Evolutionary conservation across 1,139 yeast genomes (phyloP).

Genomic region (Casaregolazyma lundiana): DNA sequence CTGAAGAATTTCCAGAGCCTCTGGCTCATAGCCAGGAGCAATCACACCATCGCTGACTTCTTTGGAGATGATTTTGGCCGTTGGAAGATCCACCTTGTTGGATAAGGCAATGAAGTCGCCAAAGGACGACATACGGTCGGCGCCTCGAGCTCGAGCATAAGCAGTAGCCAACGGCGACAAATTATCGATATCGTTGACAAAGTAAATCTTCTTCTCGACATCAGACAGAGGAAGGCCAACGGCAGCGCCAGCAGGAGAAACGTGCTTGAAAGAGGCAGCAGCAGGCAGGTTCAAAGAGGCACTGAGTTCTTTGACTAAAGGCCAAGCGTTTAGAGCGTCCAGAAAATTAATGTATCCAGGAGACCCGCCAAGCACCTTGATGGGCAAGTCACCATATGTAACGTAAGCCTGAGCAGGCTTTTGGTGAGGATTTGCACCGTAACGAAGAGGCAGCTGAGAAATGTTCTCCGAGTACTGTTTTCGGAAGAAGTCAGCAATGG

Average conservation of each 20-base stretch:
- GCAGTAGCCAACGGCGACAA: slow-evolving; percentile 96
- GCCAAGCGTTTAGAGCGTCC: slow-evolving; percentile 98
- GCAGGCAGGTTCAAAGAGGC: slow-evolving; percentile 95
- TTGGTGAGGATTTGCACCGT: slow-evolving; percentile 99
- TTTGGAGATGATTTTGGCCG: slow-evolving; percentile 94
- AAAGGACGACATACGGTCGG: slow-evolving; percentile 98
- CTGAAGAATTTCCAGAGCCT: slow-evolving; percentile 80
- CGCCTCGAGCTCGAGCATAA: slow-evolving; percentile 99
- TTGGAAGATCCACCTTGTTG: slow-evolving; percentile 91
- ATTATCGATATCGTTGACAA: slow-evolving; percentile 91
- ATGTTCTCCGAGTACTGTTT: slow-evolving; percentile 89
- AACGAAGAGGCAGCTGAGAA: slow-evolving; percentile 89
- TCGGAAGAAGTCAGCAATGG: slow-evolving; percentile 95
- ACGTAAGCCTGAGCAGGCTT: slow-evolving; percentile 98
- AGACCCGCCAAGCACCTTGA: slow-evolving; percentile 87
- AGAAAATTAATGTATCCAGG: slow-evolving; percentile 96
- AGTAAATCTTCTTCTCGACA: slow-evolving; percentile 89
- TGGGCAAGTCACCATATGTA: slow-evolving; percentile 80
- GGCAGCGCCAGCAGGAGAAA: slow-evolving; percentile 98
- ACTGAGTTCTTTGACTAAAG: slow-evolving; percentile 91
- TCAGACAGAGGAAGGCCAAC: slow-evolving; percentile 91
- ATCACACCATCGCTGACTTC: slow-evolving; percentile 98
- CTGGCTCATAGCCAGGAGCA: slow-evolving; percentile 94
- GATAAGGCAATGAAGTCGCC: slow-evolving; percentile 98
- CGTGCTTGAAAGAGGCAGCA: slow-evolving; percentile 98